Evolutionary conservation across 2,329 filamentous ascomycete genomes (phyloP), one percentile per base, ranked within the genome.

Genomic region (Colletotrichum horii): DNA sequence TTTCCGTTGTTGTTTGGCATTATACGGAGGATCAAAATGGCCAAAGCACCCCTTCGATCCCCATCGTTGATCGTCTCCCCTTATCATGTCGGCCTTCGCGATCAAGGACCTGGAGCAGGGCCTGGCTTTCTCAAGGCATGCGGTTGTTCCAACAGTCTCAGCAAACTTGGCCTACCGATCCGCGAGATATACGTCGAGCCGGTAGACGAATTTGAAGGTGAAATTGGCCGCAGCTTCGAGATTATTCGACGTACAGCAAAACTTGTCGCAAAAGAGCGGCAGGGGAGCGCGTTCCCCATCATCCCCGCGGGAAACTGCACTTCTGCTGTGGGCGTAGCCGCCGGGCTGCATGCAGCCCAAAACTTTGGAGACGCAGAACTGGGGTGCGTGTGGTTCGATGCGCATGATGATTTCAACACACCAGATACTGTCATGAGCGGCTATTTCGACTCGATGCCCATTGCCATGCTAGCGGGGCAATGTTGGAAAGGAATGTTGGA

Each of bases 371-470:
- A 48, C 43, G n/a, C 43, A 52, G 43, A 52, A 52, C 6, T 22
- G 4, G 43, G 11, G 4, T 22, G n/a, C 43, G 19, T 52, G 43
- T 52, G 43, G 43, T 22, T 52, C 43, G 43, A 52, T 52, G 43
- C n/a, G 43, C 43, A 52, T 52, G 43, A 48, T 48, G n/a, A 52
- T 52, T 22, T 22, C 43, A 79, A 80, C 52, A 83, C 83, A 1
- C 80, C 78, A 5, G 79, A 81, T 22, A 77, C 66, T 14, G 52
- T 81, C 22, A 34, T 58, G 9, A 81, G 80, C 28, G 79, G 79
- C 4, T 81, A 81, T 68, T 75, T 81, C n/a, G 80, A 81, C 67
- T 81, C 80, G 2, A 81, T 81, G 79, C 67, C 76, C n/a, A 78
- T 81, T 8, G 79, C 80, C 4, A 81, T 81, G 78, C 70, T 81